Conservation (phyloP, 345 rosid species). For the Arabis alpina region DNA sequence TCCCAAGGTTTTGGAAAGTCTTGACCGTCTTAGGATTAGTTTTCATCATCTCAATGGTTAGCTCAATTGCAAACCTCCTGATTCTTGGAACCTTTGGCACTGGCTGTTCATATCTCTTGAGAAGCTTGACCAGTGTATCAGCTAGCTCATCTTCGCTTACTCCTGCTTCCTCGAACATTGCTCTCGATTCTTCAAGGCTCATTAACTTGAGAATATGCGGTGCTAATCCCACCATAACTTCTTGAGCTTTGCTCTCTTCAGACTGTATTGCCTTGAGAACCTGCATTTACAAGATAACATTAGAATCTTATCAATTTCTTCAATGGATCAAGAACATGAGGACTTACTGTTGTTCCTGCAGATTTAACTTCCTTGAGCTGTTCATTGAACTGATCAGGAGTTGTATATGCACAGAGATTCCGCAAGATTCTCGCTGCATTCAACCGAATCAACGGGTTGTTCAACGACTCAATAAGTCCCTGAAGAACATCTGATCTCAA, state of each 20-base stretch:
- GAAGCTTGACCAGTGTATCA: slow-evolving; percentile 51
- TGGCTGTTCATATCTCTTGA: slow-evolving; percentile 61
- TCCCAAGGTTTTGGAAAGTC: slow-evolving; percentile 46
- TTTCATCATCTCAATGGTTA: slow-evolving; percentile 79
- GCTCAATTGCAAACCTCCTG: slow-evolving; percentile 78
- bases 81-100: slow-evolving; percentile 81
- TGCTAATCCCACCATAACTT: slow-evolving; percentile 91
- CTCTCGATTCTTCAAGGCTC: slow-evolving; percentile 54
- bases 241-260: slow-evolving; percentile 59
- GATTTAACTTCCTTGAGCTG: slow-evolving; percentile 50
- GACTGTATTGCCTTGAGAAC: slow-evolving; percentile 63
- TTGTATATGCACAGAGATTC: slow-evolving; percentile 64
- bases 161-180: slow-evolving; percentile 51
- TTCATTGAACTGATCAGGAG: slow-evolving; percentile 48
- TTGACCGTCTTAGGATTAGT: slow-evolving; percentile 41
- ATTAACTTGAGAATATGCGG: slow-evolving; percentile 66
- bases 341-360: slow-evolving; percentile 67
- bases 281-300: slow-evolving; percentile 45
- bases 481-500: slow-evolving; percentile 56
- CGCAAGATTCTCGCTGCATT: slow-evolving; percentile 80
- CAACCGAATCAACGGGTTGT: slow-evolving; percentile 50
- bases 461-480: slow-evolving; percentile 56
- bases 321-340: slow-evolving; percentile 14
- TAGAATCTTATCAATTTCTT: not conserved
- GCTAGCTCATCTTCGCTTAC: slow-evolving; percentile 62